Conservation (phyloP, 2,329 filamentous ascomycete genomes). For the Canariomyces notabilis region DNA sequence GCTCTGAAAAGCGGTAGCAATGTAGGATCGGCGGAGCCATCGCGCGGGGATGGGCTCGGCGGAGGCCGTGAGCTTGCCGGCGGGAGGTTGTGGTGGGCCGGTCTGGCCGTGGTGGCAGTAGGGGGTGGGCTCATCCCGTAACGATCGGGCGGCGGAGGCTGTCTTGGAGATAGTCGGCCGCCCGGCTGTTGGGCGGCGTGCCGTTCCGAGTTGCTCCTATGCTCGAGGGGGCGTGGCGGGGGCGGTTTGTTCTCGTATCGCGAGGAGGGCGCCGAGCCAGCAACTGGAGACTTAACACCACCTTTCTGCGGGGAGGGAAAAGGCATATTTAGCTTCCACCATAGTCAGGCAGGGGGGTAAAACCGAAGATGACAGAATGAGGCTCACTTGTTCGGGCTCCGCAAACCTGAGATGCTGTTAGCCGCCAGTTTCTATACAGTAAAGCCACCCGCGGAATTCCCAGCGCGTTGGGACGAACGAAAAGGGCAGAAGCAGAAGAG, state of each 20-base stretch:
- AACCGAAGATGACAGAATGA: constrained; percentile 6
- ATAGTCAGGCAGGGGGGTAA: background rate
- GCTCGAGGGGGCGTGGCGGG: constrained; percentile 37
- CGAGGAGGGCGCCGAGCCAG: constrained; percentile 25
- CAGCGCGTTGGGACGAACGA: no score
- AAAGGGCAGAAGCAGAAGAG: no score
- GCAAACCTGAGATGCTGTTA: constrained; percentile 39
- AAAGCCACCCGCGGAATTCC: no score
- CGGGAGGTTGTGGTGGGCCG: constrained; percentile 44
- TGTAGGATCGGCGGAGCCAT: constrained; percentile 57
- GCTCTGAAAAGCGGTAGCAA: constrained; percentile 83
- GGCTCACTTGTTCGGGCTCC: constrained; percentile 43
- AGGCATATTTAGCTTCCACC: constrained; percentile 8
- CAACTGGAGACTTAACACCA: constrained; percentile 27
- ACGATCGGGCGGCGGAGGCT: constrained; percentile 28
- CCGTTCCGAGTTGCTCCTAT: constrained; percentile 26
- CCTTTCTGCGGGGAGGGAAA: constrained; percentile 31
- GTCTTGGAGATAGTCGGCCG: constrained; percentile 25
- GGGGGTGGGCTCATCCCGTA: constrained; percentile 51
- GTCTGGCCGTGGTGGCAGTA: constrained; percentile 39
- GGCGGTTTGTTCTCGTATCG: constrained; percentile 48
- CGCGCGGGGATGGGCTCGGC: constrained; percentile 53
- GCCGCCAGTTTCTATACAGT: constrained; percentile 19
- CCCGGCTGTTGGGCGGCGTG: constrained; percentile 14
- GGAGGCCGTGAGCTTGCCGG: constrained; percentile 58